Evolutionary conservation across 805 yeast genomes (phyloP).

Genomic region (Saccharomycopsis oosterbeekiorum): DNA sequence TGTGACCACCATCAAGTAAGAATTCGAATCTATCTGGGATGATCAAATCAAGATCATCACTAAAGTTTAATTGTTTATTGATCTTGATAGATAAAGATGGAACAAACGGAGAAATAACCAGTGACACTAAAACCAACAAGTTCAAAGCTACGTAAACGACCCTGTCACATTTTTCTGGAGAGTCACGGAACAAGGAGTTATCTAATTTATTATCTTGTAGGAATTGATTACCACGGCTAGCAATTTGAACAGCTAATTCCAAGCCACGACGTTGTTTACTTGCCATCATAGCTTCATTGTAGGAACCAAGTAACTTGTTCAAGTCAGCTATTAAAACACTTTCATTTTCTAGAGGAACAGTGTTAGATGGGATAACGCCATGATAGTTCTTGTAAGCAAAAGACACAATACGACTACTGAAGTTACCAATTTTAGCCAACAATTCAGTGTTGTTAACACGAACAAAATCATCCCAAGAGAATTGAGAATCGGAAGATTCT

Average conservation of each 20-base stretch:
- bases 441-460: constrained; percentile 88
- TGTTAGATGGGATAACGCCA: constrained; percentile 73
- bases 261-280: constrained; percentile 81
- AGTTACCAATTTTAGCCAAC: constrained; percentile 92
- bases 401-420: constrained; percentile 87
- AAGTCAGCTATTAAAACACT: constrained; percentile 34
- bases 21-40: constrained; percentile 71
- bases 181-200: constrained; percentile 66
- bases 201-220: constrained; percentile 94
- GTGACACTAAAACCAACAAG: constrained; percentile 74
- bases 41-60: constrained; percentile 39
- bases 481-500: constrained; percentile 91
- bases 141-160: constrained; percentile 89
- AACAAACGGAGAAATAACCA: constrained; percentile 79
- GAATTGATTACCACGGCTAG: constrained; percentile 90
- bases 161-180: constrained; percentile 78
- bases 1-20: constrained; percentile 68
- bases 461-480: constrained; percentile 95
- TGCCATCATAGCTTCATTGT: constrained; percentile 64
- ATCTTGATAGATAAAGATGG: constrained; percentile 73
- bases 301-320: constrained; percentile 48
- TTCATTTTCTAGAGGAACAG: constrained; percentile 30
- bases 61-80: constrained; percentile 72
- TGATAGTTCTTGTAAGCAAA: constrained; percentile 85
- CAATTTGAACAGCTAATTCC: constrained; percentile 82